Evolutionary conservation across 2,329 filamentous ascomycete genomes (phyloP).

Genomic region (Chaetomiaceae sp.): DNA sequence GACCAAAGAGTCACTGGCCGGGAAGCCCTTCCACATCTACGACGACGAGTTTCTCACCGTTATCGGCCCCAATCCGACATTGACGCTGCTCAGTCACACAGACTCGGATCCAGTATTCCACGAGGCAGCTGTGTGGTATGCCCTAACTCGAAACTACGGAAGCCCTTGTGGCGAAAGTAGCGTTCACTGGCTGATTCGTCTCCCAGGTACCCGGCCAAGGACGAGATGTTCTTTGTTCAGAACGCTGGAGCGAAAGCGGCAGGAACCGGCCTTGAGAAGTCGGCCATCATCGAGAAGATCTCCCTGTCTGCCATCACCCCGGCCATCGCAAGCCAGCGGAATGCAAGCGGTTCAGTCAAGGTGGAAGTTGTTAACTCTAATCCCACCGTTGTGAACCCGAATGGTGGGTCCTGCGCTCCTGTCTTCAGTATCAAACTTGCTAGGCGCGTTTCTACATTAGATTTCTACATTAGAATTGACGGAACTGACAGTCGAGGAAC

Average conservation of each 20-base stretch:
- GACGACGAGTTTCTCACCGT: slow-evolving; percentile 45
- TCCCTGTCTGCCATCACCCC: slow-evolving; percentile 36
- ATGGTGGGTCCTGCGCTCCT: too few relatives aligned
- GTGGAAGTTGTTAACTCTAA: slow-evolving; percentile 37
- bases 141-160: not conserved
- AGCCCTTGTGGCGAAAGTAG: too few relatives aligned
- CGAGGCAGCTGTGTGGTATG: slow-evolving; percentile 49
- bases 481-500: not conserved
- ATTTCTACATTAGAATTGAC: too few relatives aligned
- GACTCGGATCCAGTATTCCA: slow-evolving; percentile 45
- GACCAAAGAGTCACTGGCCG: slow-evolving; percentile 31
- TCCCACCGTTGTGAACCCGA: slow-evolving; percentile 44
- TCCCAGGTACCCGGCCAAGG: slow-evolving; percentile 34
- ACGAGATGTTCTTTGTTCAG: slow-evolving; percentile 50
- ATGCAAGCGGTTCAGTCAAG: slow-evolving; percentile 35
- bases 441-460: too few relatives aligned
- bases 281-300: slow-evolving; percentile 45
- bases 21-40: slow-evolving; percentile 43
- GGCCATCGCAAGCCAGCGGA: slow-evolving; percentile 32
- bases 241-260: slow-evolving; percentile 42
- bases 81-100: slow-evolving; percentile 43
- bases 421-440: too few relatives aligned
- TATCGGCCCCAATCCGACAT: slow-evolving; percentile 42
- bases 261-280: slow-evolving; percentile 46
- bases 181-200: slow-evolving; percentile 26